phyloP scores from a whole-genome alignment of 2,329 filamentous ascomycete species.

The Colletotrichum sp. region DNA sequence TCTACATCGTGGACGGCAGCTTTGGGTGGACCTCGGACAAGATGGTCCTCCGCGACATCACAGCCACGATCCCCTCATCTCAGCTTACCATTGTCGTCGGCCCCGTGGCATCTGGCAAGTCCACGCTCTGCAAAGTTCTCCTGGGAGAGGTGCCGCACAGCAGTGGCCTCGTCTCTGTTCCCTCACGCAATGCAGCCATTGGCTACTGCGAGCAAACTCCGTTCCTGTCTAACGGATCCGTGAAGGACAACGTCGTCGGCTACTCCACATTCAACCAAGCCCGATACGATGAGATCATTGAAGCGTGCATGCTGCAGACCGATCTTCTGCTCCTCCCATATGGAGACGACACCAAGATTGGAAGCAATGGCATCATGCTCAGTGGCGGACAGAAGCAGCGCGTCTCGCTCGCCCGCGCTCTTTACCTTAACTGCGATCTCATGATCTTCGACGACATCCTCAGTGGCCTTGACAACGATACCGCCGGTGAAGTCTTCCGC shows the following conservation, averaged over 20 bases:
- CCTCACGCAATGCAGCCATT: constrained; percentile 22
- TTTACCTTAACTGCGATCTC: constrained; percentile 26
- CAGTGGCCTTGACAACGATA: constrained; percentile 35
- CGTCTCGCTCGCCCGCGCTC: constrained; percentile 28
- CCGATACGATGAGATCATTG: constrained; percentile 24
- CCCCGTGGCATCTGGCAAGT: constrained; percentile 45
- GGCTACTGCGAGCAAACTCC: constrained; percentile 38
- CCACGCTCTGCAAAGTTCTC: constrained; percentile 42
- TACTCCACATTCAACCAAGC: constrained; percentile 20
- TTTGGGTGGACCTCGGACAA: constrained; percentile 36
- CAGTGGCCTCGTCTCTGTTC: constrained; percentile 20
- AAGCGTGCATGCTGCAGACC: constrained; percentile 19
- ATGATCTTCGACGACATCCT: constrained; percentile 38
- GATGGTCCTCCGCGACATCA: constrained; percentile 32
- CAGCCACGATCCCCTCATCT: constrained; percentile 32
- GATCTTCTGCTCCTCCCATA: constrained; percentile 29
- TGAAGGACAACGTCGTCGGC: constrained; percentile 28
- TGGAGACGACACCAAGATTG: constrained; percentile 34
- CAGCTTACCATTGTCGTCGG: constrained; percentile 43
- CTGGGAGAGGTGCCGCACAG: constrained; percentile 30
- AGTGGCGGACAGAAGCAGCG: constrained; percentile 38
- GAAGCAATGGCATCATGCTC: constrained; percentile 35
- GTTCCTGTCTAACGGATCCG: constrained; percentile 25
- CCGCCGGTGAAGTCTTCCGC: constrained; percentile 38
- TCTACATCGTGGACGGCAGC: constrained; percentile 24